Evolutionary conservation across 306 rosid genomes (phyloP).

Genomic region (Malus sylvestris): DNA sequence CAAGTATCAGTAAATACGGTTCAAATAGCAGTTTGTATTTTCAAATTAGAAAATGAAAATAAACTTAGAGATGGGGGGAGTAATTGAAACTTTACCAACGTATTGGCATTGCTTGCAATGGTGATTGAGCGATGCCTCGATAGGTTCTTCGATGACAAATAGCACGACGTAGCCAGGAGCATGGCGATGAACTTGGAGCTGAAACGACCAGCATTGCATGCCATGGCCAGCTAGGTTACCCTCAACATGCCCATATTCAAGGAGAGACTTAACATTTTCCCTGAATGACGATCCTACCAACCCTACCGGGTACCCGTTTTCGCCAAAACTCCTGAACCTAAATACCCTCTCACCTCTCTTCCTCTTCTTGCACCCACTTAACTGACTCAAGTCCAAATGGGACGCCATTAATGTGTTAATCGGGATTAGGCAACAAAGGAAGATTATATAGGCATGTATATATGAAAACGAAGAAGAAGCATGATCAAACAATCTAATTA

Average conservation of each 20-base stretch:
- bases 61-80: not conserved
- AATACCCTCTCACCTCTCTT: constrained; percentile 71
- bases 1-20: not conserved
- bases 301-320: constrained; percentile 59
- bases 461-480: not conserved
- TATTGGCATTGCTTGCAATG: constrained; percentile 83
- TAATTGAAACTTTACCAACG: constrained; percentile 41
- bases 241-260: constrained; percentile 65
- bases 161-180: constrained; percentile 60
- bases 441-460: not conserved
- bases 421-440: not conserved
- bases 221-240: constrained; percentile 18
- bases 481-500: not conserved
- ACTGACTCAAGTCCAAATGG: constrained; percentile 41
- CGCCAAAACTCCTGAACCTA: constrained; percentile 72
- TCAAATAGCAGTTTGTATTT: not conserved
- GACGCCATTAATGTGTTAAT: constrained; percentile 34
- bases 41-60: not conserved
- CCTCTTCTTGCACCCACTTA: constrained; percentile 57
- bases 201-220: constrained; percentile 75
- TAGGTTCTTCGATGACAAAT: constrained; percentile 60
- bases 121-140: constrained; percentile 31
- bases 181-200: constrained; percentile 67
- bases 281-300: constrained; percentile 49
- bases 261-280: constrained; percentile 58